Evolutionary conservation across 2,329 filamentous ascomycete species (phyloP), one percentile per base, ranked within the genome.

Genomic region (Pyrenophora seminiperda): DNA sequence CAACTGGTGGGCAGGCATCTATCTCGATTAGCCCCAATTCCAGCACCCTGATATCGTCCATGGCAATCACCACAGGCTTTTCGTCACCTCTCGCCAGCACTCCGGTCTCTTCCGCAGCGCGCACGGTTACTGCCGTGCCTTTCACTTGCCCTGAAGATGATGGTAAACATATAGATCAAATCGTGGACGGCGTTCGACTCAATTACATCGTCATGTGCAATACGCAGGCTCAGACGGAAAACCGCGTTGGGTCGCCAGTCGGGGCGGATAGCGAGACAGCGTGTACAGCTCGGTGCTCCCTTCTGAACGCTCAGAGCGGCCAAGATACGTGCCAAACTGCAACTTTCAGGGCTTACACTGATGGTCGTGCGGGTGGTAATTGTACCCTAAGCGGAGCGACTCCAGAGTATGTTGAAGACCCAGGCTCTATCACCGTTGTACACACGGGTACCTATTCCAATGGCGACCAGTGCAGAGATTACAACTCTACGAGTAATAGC

Each of bases 191-290:
- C 19, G 37, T 58, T 18, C 56, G 57, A 31, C 60, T 63, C 22
- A 63, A 69, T 31, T 70, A 68, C 45, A 31, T 56, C 5, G 54
- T 71, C 3, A 47, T 62, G n/a, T 71, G 66, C 39, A 57, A 69
- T 39, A 68, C 59, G 2, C 54, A 61, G 7, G 45, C 66, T 14
- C 48, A 56, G 3, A 54, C 52, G 2, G 51, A 55, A 38, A 65
- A 63, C 19, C 54, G 55, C 7, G 29, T 66, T 4, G 54, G 57
- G 7, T 42, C 27, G 2, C 54, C 57, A 18, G 61, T 59, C 19
- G 30, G 53, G 3, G 56, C 62, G 2, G 54, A 64, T 1, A 56
- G 56, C 38, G 49, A 56, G 15, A 66, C 64, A 7, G 56, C 61
- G 3, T 70, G 67, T 42, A 58, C 64, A 41, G 62, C 56, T 9